Conservation (phyloP, 768 basidiomycete genomes). For the Boletus sp. region DNA sequence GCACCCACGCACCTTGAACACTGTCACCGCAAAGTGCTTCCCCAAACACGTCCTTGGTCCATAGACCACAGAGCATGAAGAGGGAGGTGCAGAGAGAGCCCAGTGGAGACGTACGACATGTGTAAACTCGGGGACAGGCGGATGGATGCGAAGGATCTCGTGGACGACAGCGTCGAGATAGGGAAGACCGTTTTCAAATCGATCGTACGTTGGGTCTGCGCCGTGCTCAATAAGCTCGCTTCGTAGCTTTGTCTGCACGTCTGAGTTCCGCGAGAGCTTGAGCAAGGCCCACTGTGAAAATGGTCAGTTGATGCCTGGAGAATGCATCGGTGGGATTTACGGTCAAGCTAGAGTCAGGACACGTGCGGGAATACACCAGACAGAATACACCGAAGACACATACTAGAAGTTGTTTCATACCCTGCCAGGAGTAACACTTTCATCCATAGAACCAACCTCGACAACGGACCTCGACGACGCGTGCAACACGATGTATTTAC, state of each 20-base stretch:
- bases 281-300: slow-evolving; percentile 50
- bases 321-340: not conserved
- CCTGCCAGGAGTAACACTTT: slow-evolving; percentile 16
- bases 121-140: slow-evolving; percentile 29
- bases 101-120: slow-evolving; percentile 6
- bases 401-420: slow-evolving; percentile 23
- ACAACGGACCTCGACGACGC: no score
- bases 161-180: slow-evolving; percentile 48
- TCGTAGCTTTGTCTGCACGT: slow-evolving; percentile 47
- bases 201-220: slow-evolving; percentile 52
- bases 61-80: no score
- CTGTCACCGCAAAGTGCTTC: slow-evolving; percentile 42
- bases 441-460: slow-evolving; percentile 5
- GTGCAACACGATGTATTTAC: not conserved
- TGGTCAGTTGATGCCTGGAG: not conserved
- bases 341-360: slow-evolving; percentile 9
- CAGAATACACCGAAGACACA: not conserved
- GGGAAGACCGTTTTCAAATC: slow-evolving; percentile 46
- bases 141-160: slow-evolving; percentile 43
- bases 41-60: slow-evolving; percentile 50
- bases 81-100: no score
- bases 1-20: slow-evolving; percentile 28
- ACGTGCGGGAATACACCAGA: no score
- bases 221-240: slow-evolving; percentile 44
- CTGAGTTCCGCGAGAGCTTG: slow-evolving; percentile 45